These are phyloP conservation scores for Metarhizium album DNA, from an alignment of 2,329 filamentous ascomycete genomes.

Conservation along the genomic window DNA sequence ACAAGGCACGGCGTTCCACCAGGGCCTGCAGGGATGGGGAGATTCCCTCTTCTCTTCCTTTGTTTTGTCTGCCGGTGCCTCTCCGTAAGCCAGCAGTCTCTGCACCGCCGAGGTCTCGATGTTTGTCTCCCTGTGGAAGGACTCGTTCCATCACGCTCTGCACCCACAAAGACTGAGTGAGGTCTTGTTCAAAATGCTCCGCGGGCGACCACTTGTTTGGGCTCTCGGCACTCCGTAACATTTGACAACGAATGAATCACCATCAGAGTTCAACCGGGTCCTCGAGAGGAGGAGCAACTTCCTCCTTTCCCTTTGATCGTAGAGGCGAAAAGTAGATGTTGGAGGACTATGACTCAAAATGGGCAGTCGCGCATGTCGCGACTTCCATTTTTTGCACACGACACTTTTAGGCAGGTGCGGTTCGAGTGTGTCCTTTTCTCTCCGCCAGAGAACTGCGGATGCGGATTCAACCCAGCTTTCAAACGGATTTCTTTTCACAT, in stretches of 20 bases:
- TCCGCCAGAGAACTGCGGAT: too few relatives aligned
- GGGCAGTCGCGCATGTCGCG: not conserved
- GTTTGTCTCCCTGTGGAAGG: not conserved
- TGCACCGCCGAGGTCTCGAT: not conserved
- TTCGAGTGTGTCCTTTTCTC: not conserved
- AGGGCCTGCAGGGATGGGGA: not conserved
- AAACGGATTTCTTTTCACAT: too few relatives aligned
- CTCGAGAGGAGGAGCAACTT: not conserved
- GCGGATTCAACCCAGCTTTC: too few relatives aligned
- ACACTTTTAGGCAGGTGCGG: not conserved
- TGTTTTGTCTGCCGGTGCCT: not conserved
- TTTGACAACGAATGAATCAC: too few relatives aligned
- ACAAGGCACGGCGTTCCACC: not conserved
- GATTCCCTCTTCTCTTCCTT: not conserved
- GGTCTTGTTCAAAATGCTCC: not conserved
- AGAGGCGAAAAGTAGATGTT: not conserved
- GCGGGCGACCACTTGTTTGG: not conserved
- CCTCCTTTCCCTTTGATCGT: too few relatives aligned
- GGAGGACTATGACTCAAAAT: not conserved
- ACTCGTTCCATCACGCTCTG: not conserved
- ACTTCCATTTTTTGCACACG: not conserved
- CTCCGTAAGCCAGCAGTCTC: not conserved
- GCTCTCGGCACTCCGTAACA: not conserved
- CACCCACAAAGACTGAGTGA: not conserved
- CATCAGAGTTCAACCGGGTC: not conserved